Evolutionary conservation across 2,329 filamentous ascomycete genomes (phyloP), one percentile per base, ranked within the genome.

Genomic region (Xylariomycetidae sp.): DNA sequence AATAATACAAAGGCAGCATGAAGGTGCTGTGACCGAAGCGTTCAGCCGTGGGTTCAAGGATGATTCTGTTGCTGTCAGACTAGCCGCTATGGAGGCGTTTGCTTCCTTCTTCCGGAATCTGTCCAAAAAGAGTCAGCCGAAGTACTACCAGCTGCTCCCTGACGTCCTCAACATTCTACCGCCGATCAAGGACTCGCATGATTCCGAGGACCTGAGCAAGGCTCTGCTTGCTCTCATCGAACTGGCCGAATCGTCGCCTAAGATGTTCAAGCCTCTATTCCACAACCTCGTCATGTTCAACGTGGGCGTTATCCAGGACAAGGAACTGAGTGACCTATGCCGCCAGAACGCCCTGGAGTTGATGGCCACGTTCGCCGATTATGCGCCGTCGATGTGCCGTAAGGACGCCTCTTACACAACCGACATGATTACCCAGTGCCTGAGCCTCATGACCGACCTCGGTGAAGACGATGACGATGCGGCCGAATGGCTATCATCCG

Each of bases 261-360:
- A 92, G 64, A 96, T 96, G 89, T 98, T 98, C 68, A 94, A 92
- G 64, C 75, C 74, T 14, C 71, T 94, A n/a, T 98, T 98, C 67
- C 82, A 84, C 54, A 89, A 87, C 53, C 72, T 98, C 4, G 90
- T 96, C 32, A 81, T 85, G 49, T 95, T 98, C 63, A 90, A 83
- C 58, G 80, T 96, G 39, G 87, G 85, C 6, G 88, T 96, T 37
- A 85, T 98, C 48, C 85, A 93, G 52, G 90, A 98, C 59, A 96
- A 96, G 66, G 89, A 96, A 41, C 74, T 98, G 15, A 83, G 81
- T 42, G 89, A 95, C 53, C 76, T 89, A 47, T 85, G 87, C 41
- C 80, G 92, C 39, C 92, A 98, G 60, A 96, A 96, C 56, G 88
- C 90, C 0, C 71, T 98, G 25, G 92, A 98, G 60, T 74, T 98